These are phyloP conservation scores for Cyclocybe cylindracea DNA, from an alignment of 768 basidiomycete species.

Conservation along the genomic window DNA sequence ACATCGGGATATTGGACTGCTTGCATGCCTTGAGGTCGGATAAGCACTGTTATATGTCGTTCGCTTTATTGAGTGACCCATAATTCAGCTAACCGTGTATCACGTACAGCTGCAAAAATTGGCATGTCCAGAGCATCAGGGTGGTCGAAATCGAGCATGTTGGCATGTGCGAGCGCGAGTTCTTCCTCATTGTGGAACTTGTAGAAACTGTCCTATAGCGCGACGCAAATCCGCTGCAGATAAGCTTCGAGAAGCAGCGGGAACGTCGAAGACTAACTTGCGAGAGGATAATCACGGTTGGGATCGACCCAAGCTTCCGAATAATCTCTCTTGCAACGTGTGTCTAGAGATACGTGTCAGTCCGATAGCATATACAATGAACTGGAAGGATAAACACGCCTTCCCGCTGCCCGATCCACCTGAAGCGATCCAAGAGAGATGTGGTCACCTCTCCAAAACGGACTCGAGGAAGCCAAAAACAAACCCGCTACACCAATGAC, in stretches of 20 bases:
- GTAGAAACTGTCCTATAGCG: slow-evolving; percentile 88
- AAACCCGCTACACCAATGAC: slow-evolving; percentile 83
- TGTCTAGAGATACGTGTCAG: slow-evolving; percentile 48
- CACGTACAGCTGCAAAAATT: slow-evolving; percentile 73
- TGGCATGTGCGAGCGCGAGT: slow-evolving; percentile 79
- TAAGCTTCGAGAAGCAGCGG: neutral
- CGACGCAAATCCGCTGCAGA: neutral
- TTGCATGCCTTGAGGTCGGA: slow-evolving; percentile 81
- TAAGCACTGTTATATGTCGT: slow-evolving; percentile 59
- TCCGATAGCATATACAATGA: neutral
- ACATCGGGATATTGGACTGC: slow-evolving; percentile 89
- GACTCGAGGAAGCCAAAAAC: slow-evolving; percentile 12
- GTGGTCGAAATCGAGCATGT: slow-evolving; percentile 84
- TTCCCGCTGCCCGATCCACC: slow-evolving; percentile 89
- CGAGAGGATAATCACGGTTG: slow-evolving; percentile 87
- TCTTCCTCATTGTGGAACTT: slow-evolving; percentile 78
- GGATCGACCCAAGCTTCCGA: slow-evolving; percentile 77
- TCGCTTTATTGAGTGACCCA: neutral
- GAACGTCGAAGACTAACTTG: slow-evolving; percentile 47
- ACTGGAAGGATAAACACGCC: slow-evolving; percentile 37
- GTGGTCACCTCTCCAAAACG: slow-evolving; percentile 1
- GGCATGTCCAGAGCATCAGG: slow-evolving; percentile 92
- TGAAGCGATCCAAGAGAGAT: slow-evolving; percentile 23
- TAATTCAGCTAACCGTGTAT: neutral
- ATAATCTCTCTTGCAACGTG: slow-evolving; percentile 86